Evolutionary conservation across 2,329 filamentous ascomycete genomes (phyloP), one percentile per base, ranked within the genome.

Genomic region (Akanthomyces uredinophilus): DNA sequence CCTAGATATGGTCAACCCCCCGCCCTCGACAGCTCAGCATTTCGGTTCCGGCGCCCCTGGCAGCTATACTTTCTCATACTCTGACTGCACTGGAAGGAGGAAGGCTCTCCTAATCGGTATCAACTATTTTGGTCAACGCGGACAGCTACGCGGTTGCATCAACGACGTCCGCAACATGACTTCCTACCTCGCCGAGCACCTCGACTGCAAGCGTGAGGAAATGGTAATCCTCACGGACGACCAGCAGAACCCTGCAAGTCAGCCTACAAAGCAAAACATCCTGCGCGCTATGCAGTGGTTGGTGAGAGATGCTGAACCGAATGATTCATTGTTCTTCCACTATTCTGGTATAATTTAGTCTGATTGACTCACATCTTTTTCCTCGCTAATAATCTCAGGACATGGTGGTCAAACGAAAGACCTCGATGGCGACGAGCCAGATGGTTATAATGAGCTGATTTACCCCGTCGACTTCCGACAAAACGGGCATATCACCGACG

Each of bases 151-250:
- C 63, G 94, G 94, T 51, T 98, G 94, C 72, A 97, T 97, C 80
- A 97, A 98, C 72, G 94, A 98, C 73, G 94, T 97, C 49, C 91
- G 93, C 77, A 97, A 97, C 79, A 96, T 98, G 92, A 96, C 92
- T 24, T 83, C 84, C 55, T 98, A 96, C 72, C 80, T 98, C 63
- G 91, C 91, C 66, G 87, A 93, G 74, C 87, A 92, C 71, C 97
- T 96, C 74, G 90, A 90, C 35, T 98, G 97, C 75, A 92, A 92
- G 77, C 83, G 92, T 63, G 94, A 97, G 75, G 93, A 98, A 72
- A 98, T 98, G 94, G 94, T 98, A 20, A 88, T 95, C 65, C 83
- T 98, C 73, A 97, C 94, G 44, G 94, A 98, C 72, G 94, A 98
- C 73, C 93, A 97, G 78, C 92, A 96, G 74, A 96, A 96, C 69